These are phyloP conservation scores for Hanseniaspora occidentalis DNA, from an alignment of 805 yeast species.

Conservation along the genomic window DNA sequence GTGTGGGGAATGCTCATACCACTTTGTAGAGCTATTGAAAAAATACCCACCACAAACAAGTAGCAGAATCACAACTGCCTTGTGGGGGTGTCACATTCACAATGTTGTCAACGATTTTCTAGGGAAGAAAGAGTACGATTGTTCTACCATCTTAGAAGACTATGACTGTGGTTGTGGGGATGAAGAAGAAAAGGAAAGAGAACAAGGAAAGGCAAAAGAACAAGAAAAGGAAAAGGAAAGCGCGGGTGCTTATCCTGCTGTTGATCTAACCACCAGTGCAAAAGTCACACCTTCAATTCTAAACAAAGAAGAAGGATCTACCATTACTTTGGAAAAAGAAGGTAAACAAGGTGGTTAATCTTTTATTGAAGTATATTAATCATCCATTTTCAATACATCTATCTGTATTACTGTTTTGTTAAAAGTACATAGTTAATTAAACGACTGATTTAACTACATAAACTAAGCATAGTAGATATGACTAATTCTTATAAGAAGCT, in stretches of 20 bases:
- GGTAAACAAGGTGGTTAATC: conserved; percentile 31
- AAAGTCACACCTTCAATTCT: conserved; percentile 4
- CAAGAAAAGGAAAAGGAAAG: conserved; percentile 44
- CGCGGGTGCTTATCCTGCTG: conserved; percentile 72
- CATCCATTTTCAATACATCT: not conserved
- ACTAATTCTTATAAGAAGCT: not conserved
- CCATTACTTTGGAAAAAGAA: conserved; percentile 35
- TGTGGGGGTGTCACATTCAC: conserved; percentile 95
- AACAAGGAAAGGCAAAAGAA: conserved; percentile 4
- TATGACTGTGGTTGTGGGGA: conserved; percentile 97
- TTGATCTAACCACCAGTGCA: conserved; percentile 28
- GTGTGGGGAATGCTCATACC: conserved; percentile 94
- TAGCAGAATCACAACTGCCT: conserved; percentile 66
- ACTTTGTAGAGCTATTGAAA: conserved; percentile 57
- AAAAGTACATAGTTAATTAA: not conserved
- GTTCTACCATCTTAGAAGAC: conserved; percentile 72
- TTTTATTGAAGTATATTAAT: not conserved
- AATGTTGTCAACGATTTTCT: conserved; percentile 71
- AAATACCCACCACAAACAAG: conserved; percentile 78
- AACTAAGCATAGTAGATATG: not conserved
- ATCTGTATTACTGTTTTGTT: not conserved
- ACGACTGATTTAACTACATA: no score
- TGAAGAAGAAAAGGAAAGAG: conserved; percentile 37
- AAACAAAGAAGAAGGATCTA: conserved; percentile 8
- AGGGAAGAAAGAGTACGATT: conserved; percentile 64